Evolutionary conservation across 306 rosid genomes (phyloP).

Genomic region (Cucurbita moschata): DNA sequence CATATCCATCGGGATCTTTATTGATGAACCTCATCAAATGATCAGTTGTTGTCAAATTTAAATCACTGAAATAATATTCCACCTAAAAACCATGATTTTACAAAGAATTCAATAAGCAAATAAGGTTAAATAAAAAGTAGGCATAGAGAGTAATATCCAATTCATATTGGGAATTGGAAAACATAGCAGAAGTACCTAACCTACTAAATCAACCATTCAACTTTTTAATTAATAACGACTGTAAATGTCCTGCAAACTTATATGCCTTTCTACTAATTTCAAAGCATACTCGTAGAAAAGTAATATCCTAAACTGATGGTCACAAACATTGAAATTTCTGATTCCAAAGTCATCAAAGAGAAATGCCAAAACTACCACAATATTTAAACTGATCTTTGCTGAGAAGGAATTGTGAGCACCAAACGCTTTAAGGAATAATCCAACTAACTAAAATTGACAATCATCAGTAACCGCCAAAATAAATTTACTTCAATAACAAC

Average conservation of each 20-base stretch:
- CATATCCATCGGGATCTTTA: slow-evolving; percentile 90
- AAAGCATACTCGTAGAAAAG: not conserved
- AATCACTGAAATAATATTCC: slow-evolving; percentile 95
- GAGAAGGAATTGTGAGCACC: not conserved
- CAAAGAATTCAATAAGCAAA: not conserved
- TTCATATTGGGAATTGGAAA: not conserved
- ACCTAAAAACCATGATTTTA: slow-evolving; percentile 38
- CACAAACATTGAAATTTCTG: not conserved
- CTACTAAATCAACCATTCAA: not conserved
- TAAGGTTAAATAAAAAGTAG: slow-evolving; percentile 6
- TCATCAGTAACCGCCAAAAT: not conserved
- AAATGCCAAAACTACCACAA: not conserved
- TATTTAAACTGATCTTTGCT: not conserved
- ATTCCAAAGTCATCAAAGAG: not conserved
- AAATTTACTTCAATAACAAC: not conserved
- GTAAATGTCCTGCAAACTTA: not conserved
- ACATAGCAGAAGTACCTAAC: not conserved
- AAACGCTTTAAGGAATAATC: not conserved
- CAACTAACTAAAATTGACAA: not conserved
- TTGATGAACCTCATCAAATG: slow-evolving; percentile 91
- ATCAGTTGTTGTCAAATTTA: slow-evolving; percentile 92
- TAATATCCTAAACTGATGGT: not conserved
- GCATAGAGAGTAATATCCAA: not conserved
- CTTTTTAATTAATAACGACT: not conserved
- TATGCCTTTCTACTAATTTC: not conserved